Conservation (phyloP, 2,329 filamentous ascomycete genomes). For the Chrysosporium queenslandicum region DNA sequence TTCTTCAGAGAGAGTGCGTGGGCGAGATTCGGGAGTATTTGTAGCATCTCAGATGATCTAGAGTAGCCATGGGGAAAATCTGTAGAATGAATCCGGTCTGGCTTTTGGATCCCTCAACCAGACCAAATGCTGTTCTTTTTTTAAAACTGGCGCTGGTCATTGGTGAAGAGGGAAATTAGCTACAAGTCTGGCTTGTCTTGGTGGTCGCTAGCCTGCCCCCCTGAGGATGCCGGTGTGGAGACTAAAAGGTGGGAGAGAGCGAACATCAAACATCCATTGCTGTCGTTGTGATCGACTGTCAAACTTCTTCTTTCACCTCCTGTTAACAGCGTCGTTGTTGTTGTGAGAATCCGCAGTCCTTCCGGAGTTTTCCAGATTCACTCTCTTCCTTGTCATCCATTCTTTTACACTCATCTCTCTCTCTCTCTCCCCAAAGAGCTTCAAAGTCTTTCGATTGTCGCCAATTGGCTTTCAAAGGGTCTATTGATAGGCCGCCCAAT, state of each 20-base stretch:
- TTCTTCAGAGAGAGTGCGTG: no score
- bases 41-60: not conserved
- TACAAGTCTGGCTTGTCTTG: not conserved
- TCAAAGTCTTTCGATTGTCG: no score
- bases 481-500: not conserved
- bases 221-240: conserved; percentile 7
- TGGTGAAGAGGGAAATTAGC: conserved; percentile 4
- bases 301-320: conserved; percentile 5
- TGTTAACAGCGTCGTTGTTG: no score
- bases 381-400: not conserved
- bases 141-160: not conserved
- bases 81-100: no score
- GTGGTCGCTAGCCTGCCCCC: not conserved
- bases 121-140: not conserved
- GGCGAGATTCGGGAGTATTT: no score
- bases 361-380: not conserved
- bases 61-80: not conserved
- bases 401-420: not conserved
- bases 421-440: no score
- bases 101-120: no score
- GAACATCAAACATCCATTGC: conserved; percentile 9
- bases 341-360: not conserved
- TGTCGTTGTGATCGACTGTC: not conserved
- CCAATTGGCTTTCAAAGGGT: no score
- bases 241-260: not conserved